These are phyloP conservation scores for Gymnopilus dilepis DNA, from an alignment of 768 basidiomycete genomes.

Conservation along the genomic window DNA sequence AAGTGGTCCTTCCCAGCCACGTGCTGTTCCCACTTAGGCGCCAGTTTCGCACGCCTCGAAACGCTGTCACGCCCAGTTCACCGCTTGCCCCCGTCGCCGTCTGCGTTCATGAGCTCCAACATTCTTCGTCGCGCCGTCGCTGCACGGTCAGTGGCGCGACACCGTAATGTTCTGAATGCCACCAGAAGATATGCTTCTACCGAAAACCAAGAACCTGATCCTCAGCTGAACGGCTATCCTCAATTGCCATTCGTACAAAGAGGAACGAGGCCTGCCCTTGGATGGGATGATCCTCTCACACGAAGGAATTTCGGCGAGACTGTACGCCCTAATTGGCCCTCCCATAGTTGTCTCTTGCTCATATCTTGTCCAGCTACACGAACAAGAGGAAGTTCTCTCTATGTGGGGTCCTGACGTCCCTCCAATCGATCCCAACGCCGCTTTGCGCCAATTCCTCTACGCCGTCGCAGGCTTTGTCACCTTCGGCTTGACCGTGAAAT, in stretches of 20 bases:
- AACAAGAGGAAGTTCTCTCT: conserved; percentile 78
- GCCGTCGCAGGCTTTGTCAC: conserved; percentile 67
- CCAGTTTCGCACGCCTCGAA: conserved; percentile 22
- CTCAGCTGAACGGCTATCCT: conserved; percentile 77
- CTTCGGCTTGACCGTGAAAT: conserved; percentile 64
- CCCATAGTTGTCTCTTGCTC: conserved; percentile 16
- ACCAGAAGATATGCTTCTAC: conserved; percentile 41
- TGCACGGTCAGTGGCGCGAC: conserved; percentile 35
- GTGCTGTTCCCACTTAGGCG: conserved; percentile 19
- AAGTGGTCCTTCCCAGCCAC: background rate
- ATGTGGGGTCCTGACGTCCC: conserved; percentile 90
- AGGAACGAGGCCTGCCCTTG: conserved; percentile 64
- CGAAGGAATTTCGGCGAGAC: conserved; percentile 84
- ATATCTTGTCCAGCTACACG: conserved; percentile 62
- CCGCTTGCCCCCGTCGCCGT: conserved; percentile 25
- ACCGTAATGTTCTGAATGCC: conserved; percentile 18
- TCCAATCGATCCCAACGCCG: conserved; percentile 59
- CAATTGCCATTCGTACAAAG: conserved; percentile 69
- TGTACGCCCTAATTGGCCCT: conserved; percentile 45
- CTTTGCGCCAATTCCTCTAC: conserved; percentile 68
- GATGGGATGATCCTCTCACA: conserved; percentile 80
- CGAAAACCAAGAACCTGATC: conserved; percentile 51
- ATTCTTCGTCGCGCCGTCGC: conserved; percentile 44
- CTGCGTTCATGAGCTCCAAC: conserved; percentile 42
- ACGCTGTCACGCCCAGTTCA: conserved; percentile 17